These are phyloP conservation scores for Claviceps arundinis DNA, from an alignment of 2,329 filamentous ascomycete genomes.

Conservation along the genomic window DNA sequence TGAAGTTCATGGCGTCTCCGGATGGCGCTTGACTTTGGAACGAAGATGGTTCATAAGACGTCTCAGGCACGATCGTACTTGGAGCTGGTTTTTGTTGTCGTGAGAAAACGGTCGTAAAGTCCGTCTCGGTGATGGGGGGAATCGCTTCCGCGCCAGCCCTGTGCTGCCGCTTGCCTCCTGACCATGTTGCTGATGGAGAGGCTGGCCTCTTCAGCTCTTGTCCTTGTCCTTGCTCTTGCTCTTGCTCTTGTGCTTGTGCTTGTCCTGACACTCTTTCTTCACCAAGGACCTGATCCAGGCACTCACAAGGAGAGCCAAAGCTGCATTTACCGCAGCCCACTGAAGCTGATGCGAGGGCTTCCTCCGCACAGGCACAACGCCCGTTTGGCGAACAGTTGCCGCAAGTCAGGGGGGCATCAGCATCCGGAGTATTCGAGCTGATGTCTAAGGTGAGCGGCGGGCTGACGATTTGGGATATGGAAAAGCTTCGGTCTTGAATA, in stretches of 20 bases:
- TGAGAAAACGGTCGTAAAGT: conserved; percentile 57
- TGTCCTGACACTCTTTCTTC: no score
- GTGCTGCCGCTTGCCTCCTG: conserved; percentile 40
- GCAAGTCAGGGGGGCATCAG: conserved; percentile 31
- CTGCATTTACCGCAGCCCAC: conserved; percentile 55
- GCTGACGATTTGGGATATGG: conserved; percentile 44
- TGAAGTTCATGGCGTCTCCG: conserved; percentile 28
- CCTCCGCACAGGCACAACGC: conserved; percentile 45
- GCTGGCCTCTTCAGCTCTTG: conserved; percentile 34
- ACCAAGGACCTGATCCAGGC: conserved; percentile 42
- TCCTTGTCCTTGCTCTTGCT: conserved; percentile 1
- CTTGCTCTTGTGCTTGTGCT: no score
- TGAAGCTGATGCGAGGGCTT: conserved; percentile 38
- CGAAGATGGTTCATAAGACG: conserved; percentile 3
- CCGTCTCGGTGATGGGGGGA: conserved; percentile 51
- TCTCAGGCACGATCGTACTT: neutral
- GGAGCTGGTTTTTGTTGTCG: conserved; percentile 19
- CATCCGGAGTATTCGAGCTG: conserved; percentile 12
- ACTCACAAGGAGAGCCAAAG: conserved; percentile 48
- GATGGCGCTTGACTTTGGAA: conserved; percentile 19
- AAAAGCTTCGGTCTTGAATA: conserved; percentile 28
- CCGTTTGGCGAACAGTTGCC: conserved; percentile 41
- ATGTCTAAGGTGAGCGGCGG: conserved; percentile 32
- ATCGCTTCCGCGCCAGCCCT: conserved; percentile 24
- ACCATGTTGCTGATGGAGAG: conserved; percentile 28